phyloP scores from a whole-genome alignment of 1,284 basidiomycete species.

The Sporisorium scitamineum region DNA sequence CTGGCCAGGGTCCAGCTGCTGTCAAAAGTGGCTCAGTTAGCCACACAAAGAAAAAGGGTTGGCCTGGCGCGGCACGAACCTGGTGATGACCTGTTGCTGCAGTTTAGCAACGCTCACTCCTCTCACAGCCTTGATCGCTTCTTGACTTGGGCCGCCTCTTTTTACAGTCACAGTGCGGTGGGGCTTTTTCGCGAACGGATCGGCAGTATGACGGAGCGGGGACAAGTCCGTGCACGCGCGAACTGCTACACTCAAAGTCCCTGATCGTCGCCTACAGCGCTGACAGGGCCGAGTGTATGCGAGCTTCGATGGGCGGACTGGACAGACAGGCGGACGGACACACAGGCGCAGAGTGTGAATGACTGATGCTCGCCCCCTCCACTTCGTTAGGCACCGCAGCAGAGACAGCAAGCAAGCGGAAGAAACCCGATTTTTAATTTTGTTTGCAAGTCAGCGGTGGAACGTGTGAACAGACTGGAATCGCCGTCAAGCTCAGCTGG shows the following conservation, averaged over 20 bases:
- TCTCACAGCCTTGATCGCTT: not conserved
- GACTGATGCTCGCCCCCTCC: slow-evolving; percentile 14
- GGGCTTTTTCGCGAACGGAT: not conserved
- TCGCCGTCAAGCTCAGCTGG: slow-evolving; percentile 4
- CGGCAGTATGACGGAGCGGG: slow-evolving; percentile 2
- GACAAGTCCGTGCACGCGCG: slow-evolving; percentile 16
- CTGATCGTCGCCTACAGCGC: slow-evolving; percentile 42
- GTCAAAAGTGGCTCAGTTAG: slow-evolving; percentile 1
- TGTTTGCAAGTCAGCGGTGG: not conserved
- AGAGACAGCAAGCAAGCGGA: not conserved
- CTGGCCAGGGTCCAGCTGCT: slow-evolving; percentile 3
- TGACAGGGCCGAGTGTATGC: slow-evolving; percentile 10
- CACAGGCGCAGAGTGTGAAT: not conserved
- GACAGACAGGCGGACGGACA: not conserved
- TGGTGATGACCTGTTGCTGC: not conserved
- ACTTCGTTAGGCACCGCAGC: slow-evolving; percentile 15
- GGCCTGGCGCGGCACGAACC: not conserved
- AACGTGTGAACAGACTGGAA: slow-evolving; percentile 7
- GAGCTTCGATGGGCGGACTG: slow-evolving; percentile 21
- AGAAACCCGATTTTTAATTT: not conserved
- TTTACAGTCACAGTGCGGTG: not conserved
- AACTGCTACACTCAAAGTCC: not conserved
- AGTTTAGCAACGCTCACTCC: not conserved
- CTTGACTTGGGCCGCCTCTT: not conserved
- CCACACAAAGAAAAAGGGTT: not conserved